Percentiles rank a stretch among this genome's conserved stretches.
Evolutionary conservation across 768 basidiomycete genomes (phyloP).

Genomic region (Xerocomellus chrysenteron): DNA sequence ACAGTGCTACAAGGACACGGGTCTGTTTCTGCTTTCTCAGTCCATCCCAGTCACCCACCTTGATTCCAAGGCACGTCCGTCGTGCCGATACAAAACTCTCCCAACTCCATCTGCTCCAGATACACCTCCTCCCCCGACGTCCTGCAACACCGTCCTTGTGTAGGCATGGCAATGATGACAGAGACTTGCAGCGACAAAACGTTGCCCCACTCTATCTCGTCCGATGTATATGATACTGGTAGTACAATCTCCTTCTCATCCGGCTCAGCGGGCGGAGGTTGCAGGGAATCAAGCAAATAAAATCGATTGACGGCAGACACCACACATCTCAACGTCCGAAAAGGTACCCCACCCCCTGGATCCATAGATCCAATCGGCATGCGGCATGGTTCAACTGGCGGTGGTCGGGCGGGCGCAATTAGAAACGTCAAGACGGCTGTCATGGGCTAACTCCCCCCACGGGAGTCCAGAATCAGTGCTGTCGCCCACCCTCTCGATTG

Average conservation of each 20-base stretch:
- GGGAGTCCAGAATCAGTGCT: background rate
- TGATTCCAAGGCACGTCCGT: too few relatives aligned
- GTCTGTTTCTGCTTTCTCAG: too few relatives aligned
- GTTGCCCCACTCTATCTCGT: slow-evolving; percentile 7
- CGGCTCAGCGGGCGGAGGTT: background rate
- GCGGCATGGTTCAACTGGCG: background rate
- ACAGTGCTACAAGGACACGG: too few relatives aligned
- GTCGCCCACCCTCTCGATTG: background rate
- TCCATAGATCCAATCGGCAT: background rate
- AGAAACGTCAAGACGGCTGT: slow-evolving; percentile 15
- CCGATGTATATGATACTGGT: background rate
- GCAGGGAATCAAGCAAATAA: background rate
- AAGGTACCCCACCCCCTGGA: background rate
- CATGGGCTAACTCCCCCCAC: slow-evolving; percentile 20
- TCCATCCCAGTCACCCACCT: too few relatives aligned
- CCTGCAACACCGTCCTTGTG: background rate
- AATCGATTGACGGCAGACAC: slow-evolving; percentile 4
- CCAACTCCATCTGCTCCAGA: slow-evolving; percentile 26
- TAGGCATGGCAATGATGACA: slow-evolving; percentile 44
- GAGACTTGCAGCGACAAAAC: slow-evolving; percentile 35
- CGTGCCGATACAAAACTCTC: too few relatives aligned
- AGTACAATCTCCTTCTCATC: background rate
- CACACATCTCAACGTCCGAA: background rate
- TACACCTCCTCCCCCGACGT: background rate
- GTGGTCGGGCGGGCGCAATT: too few relatives aligned